Conservation (phyloP, 1,139 yeast genomes). For the Candida mesenterica region DNA sequence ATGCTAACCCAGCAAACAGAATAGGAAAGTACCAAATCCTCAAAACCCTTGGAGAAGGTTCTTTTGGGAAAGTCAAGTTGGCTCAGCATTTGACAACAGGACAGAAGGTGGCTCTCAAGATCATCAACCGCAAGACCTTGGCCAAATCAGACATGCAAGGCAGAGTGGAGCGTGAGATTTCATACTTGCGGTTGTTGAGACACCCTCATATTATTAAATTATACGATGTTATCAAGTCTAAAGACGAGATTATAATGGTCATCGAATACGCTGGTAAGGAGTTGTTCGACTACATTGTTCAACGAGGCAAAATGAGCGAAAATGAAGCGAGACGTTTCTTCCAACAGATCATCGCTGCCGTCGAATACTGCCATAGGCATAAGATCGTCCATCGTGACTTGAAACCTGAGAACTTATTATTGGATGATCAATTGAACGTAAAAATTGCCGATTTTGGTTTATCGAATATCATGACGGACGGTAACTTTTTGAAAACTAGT, state of each 20-base stretch:
- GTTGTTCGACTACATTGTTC: conserved; percentile 93
- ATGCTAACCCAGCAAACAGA: conserved; percentile 43
- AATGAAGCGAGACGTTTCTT: conserved; percentile 92
- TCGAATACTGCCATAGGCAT: conserved; percentile 96
- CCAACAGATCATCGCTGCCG: conserved; percentile 97
- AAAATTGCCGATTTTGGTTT: conserved; percentile 97
- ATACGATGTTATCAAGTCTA: conserved; percentile 93
- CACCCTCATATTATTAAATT: conserved; percentile 97
- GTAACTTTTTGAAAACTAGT: conserved; percentile 90
- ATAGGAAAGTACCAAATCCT: conserved; percentile 94
- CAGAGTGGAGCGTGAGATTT: conserved; percentile 89
- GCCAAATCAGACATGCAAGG: conserved; percentile 99
- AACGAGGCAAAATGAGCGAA: conserved; percentile 92
- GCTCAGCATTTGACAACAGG: conserved; percentile 94
- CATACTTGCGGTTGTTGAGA: conserved; percentile 81
- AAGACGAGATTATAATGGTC: conserved; percentile 96
- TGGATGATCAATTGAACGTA: conserved; percentile 89
- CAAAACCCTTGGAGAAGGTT: conserved; percentile 94
- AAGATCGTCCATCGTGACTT: conserved; percentile 96
- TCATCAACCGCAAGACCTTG: conserved; percentile 88
- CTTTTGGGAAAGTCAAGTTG: conserved; percentile 94
- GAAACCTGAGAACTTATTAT: conserved; percentile 88
- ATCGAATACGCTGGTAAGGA: conserved; percentile 97
- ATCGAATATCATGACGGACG: conserved; percentile 96
- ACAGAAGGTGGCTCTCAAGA: conserved; percentile 90